Evolutionary conservation across 2,329 filamentous ascomycete species (phyloP), one percentile per base, ranked within the genome.

Genomic region (Microsporum audouinii): DNA sequence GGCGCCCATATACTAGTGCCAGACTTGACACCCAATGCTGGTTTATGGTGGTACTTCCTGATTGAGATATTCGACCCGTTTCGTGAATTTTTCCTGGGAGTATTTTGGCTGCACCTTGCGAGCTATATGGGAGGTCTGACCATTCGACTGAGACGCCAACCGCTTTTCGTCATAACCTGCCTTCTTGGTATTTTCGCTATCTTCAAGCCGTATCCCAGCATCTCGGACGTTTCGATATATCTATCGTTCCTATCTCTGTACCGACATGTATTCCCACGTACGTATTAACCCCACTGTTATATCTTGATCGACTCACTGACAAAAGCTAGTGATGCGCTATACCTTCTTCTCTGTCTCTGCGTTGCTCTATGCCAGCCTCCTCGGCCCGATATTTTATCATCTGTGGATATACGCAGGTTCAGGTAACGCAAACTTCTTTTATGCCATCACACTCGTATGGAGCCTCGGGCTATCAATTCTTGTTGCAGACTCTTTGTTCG

Each of bases 31-130:
- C 94, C 94, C 10, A 99, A 97, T 66, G 88, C 95, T 34, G 94
- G 94, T 1, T 80, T 99, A 1, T 99, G 94, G 94, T 99, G 94
- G 94, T 99, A 99, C 76, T 99, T 99, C 77, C 97, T 99, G 72
- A 95, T 95, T 67, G 92, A 99, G 72, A 99, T 99, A 85, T 99
- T 99, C 72, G 94, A 99, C 76, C 92, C 91, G 0, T 99, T 99
- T 81, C 84, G 94, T 43, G 87, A 88, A 67, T 99, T 99, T 80
- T 99, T 97, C 80, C 83, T 99, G 2, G 94, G 89, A 60, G 91
- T 99, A 57, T 99, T 99, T 77, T 97, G 95, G 91, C 82, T 99
- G 63, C 94, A 99, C 71, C 84, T 97, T 62, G 85, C 88, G 0
- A 88, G 88, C 43, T 99, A 99, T 74, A 89, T 95, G 39, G 88